Evolutionary conservation across 192 early-diverging fungal genomes (phyloP), one percentile per base, ranked within the genome.

Genomic region (Entrophospora sp.): DNA sequence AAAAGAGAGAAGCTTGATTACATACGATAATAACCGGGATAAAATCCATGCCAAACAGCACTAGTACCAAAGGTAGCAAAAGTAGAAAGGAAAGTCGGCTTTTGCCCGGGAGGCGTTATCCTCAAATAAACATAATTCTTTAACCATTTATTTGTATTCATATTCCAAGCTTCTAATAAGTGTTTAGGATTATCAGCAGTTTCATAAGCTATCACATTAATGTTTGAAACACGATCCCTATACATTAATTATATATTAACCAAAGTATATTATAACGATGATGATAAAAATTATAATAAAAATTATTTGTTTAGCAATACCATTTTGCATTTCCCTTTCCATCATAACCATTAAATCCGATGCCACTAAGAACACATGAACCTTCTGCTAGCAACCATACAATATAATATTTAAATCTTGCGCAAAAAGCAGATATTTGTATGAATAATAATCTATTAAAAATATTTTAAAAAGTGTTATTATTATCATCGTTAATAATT

Each of bases 31-130:
- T 92, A 92, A 25, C 89, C 91, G 9, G 90, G 88, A 66, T 88
- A 87, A 74, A 95, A 96, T 32, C 96, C 96, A 66, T 98, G 96
- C 96, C 96, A 98, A 60, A 95, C 81, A 13, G 96, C 91, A 31
- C 89, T 91, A 4, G 87, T 84, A 10, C 81, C 71, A 69, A 91
- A 96, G 5, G 94, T 95, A 25, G 81, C 66, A 28, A 94, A 58
- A 0, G 86, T 86, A n/a, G 90, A 85, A 5, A 74, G 20, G 1
- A 75, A 72, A 32, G 74, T 79, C 7, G 86, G 75, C 40, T 87
- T 87, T 27, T 66, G 61, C 12, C 79, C 85, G 1, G 70, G 69
- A 12, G 67, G 38, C 12, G 72, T 64, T 13, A 94, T 73, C 9
- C 92, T 75, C 49, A 87, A 58, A 64, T 97, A 96, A 27, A 96